Base-by-base conservation (phyloP, 495 filamentous ascomycete species). In the Pseudotulostoma volvatum region DNA sequence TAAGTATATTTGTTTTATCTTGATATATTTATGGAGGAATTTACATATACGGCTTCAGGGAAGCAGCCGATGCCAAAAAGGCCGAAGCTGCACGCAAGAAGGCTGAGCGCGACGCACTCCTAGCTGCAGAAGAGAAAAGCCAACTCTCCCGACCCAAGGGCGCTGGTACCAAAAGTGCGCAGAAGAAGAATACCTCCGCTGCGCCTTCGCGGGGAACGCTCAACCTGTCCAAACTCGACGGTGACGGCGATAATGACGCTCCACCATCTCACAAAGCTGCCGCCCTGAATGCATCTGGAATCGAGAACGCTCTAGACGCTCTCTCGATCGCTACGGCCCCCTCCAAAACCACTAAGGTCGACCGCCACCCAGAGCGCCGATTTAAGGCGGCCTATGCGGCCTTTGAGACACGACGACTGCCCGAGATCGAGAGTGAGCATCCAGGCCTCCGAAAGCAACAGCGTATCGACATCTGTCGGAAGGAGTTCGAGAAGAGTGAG, bases 221-320 rank as follows among this genome's bases (percentile, higher is more conserved):
- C 36, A 78, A 84, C 44, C 68, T 86, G 25, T 68, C 74, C 15
- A 73, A 84, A 43, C 69, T 84, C 23, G 76, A 79, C 35, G 67
- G 71, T 34, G 5, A 28, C 5, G 23, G 23, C 5, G 53, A 60
- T 44, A 58, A 64, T 34, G 53, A 59, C 28, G 41, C 55, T 38
- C 43, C 52, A 4, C 44, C 53, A 2, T 53, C 56, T 36, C 59
- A 63, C 43, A 66, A 65, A 31, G 45, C 47, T 9, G 47, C 68
- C 2, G 54, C 81, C 1, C 69, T 93, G 40, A 82, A 73, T 47
- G 85, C 85, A 5, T 70, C 78, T 9, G 84, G 84, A 44, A 92
- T 95, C 52, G 87, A 95, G 54, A 84, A 93, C 45, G 83, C 83
- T 3, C 70, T 96, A 31, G 86, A 93, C 47, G 84, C 82, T 9